Conservation (phyloP, 306 rosid genomes). For the Lotus japonicus region DNA sequence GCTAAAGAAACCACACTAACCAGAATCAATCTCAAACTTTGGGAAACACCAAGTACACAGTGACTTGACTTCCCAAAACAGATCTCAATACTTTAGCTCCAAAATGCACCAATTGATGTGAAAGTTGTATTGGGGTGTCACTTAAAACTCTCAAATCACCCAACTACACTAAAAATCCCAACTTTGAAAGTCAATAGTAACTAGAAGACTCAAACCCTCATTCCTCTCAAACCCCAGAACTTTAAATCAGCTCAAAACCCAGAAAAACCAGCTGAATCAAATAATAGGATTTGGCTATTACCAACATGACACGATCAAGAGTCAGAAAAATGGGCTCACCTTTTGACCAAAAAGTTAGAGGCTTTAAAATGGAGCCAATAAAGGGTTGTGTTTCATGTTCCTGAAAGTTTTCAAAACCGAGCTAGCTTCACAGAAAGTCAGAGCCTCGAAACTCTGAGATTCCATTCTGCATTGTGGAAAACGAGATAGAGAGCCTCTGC, state of each 20-base stretch:
- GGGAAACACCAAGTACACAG: conserved; percentile 9
- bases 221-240: conserved; percentile 24
- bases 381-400: conserved; percentile 6
- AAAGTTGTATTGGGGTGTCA: not conserved
- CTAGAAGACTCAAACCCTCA: not conserved
- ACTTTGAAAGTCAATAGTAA: conserved; percentile 1
- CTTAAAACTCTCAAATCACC: conserved; percentile 17
- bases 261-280: conserved; percentile 6
- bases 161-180: conserved; percentile 14
- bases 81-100: conserved; percentile 37
- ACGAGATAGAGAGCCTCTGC: conserved; percentile 15
- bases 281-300: conserved; percentile 3
- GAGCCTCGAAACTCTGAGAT: conserved; percentile 57
- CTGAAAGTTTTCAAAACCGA: conserved; percentile 14
- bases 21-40: not conserved
- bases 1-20: conserved; percentile 15
- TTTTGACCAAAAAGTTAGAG: conserved; percentile 38
- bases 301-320: conserved; percentile 2
- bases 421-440: conserved; percentile 30
- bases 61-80: conserved; percentile 25
- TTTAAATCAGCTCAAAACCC: conserved; percentile 23
- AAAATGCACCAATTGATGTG: conserved; percentile 19
- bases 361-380: conserved; percentile 21
- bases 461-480: conserved; percentile 47
- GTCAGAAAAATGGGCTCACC: conserved; percentile 30